These are phyloP conservation scores for Anthracocystis setariae DNA, from an alignment of 1,284 basidiomycete genomes.

Conservation along the genomic window DNA sequence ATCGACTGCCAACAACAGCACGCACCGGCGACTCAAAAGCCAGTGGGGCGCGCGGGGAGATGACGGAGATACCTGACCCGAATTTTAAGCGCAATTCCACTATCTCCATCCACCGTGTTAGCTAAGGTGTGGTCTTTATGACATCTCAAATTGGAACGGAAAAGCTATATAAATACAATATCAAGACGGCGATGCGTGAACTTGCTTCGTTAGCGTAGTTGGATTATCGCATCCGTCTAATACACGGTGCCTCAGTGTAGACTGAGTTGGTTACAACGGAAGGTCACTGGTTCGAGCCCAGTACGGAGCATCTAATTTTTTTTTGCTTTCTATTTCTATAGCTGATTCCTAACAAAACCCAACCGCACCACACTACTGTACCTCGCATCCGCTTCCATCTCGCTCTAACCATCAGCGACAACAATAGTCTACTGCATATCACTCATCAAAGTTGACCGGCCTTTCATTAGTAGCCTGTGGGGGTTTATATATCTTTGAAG, in stretches of 20 bases:
- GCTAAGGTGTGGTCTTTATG: too few species aligned
- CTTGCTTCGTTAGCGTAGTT: slow-evolving; percentile 45
- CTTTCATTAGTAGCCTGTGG: too few species aligned
- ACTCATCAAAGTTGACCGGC: too few species aligned
- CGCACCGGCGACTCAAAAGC: slow-evolving; percentile 10
- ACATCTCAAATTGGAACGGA: neutral
- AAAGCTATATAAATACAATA: neutral
- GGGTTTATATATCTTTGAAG: too few species aligned
- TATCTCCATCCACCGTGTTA: neutral
- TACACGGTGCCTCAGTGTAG: slow-evolving; percentile 30
- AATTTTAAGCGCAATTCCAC: too few species aligned
- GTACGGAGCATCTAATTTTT: slow-evolving; percentile 40
- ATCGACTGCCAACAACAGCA: neutral
- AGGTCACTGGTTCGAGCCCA: slow-evolving; percentile 58
- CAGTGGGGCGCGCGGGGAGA: slow-evolving; percentile 5
- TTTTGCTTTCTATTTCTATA: neutral
- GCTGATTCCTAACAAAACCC: too few species aligned
- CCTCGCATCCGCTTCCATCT: too few species aligned
- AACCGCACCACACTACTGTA: too few species aligned
- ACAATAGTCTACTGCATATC: too few species aligned
- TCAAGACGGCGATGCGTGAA: neutral
- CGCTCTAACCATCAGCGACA: too few species aligned
- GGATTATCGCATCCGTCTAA: slow-evolving; percentile 52
- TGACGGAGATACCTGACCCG: slow-evolving; percentile 20
- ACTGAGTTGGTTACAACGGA: slow-evolving; percentile 43